Conservation (phyloP, 2,329 filamentous ascomycete genomes). For the Fusarium tricinctum region DNA sequence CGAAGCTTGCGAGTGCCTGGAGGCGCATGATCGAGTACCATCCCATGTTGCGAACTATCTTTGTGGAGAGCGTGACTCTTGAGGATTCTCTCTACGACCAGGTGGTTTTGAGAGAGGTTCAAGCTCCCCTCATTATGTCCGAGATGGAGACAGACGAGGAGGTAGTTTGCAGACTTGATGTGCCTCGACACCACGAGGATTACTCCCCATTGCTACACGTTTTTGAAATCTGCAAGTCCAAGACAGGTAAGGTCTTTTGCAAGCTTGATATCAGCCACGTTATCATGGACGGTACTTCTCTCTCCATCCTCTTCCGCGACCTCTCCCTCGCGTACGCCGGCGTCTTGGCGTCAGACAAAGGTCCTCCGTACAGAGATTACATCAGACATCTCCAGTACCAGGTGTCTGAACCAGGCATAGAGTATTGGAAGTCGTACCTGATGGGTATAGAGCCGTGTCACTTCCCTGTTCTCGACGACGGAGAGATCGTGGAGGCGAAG, state of each 20-base stretch:
- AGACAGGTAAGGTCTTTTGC: constrained; percentile 43
- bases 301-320: constrained; percentile 43
- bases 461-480: constrained; percentile 40
- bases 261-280: constrained; percentile 43
- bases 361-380: constrained; percentile 39
- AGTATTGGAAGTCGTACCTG: constrained; percentile 38
- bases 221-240: constrained; percentile 40
- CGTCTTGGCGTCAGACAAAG: not conserved
- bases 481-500: constrained; percentile 9
- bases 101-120: constrained; percentile 56
- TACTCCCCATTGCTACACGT: constrained; percentile 23
- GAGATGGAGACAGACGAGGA: constrained; percentile 35
- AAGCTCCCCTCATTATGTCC: constrained; percentile 17
- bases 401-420: constrained; percentile 6
- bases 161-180: constrained; percentile 4
- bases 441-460: constrained; percentile 35
- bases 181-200: constrained; percentile 17
- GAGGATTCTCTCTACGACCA: constrained; percentile 62
- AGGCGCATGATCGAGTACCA: constrained; percentile 59
- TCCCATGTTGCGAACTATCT: constrained; percentile 61
- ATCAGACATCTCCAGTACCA: constrained; percentile 30
- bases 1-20: constrained; percentile 50
- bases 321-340: constrained; percentile 34
- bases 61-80: constrained; percentile 61
- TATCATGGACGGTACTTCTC: constrained; percentile 43